phyloP scores from a whole-genome alignment of 2,329 filamentous ascomycete species.

The Bipolaris sorokiniana region DNA sequence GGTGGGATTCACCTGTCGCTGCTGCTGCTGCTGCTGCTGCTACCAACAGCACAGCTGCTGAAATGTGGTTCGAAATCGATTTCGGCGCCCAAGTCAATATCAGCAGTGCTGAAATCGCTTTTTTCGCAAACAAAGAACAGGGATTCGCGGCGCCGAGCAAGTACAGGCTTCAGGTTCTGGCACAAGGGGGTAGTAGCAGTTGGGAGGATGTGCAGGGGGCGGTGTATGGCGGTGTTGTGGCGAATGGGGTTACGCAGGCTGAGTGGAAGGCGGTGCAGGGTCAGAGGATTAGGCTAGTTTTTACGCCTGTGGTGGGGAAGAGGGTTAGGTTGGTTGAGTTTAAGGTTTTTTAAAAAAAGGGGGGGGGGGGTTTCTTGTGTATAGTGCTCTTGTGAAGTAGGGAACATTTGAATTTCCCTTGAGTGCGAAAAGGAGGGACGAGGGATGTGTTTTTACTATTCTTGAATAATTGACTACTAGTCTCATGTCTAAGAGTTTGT shows the following conservation, averaged over 20 bases:
- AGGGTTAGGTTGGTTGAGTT: slow-evolving; percentile 50
- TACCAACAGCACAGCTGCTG: slow-evolving; percentile 22
- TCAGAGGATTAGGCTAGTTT: slow-evolving; percentile 39
- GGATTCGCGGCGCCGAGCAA: slow-evolving; percentile 38
- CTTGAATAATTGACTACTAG: no score
- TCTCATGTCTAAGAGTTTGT: no score
- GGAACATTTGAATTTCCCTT: not conserved
- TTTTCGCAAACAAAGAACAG: slow-evolving; percentile 40
- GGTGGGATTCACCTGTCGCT: slow-evolving; percentile 45
- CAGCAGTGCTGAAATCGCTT: slow-evolving; percentile 47
- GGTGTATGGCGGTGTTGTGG: slow-evolving; percentile 31
- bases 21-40: slow-evolving; percentile 7
- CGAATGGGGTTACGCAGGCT: slow-evolving; percentile 49
- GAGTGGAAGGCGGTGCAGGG: slow-evolving; percentile 37
- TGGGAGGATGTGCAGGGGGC: slow-evolving; percentile 41
- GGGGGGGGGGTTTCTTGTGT: not conserved
- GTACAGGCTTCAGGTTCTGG: slow-evolving; percentile 40
- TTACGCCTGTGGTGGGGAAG: slow-evolving; percentile 40
- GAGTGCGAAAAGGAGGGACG: no score
- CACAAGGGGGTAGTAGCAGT: slow-evolving; percentile 10
- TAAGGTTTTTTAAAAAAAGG: slow-evolving; percentile 39
- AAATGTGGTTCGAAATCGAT: slow-evolving; percentile 49
- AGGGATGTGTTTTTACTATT: no score
- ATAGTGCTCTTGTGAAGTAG: not conserved
- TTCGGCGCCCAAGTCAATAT: slow-evolving; percentile 41